phyloP scores from a whole-genome alignment of 106 monocot species.

The Dioscorea dumetorum region DNA sequence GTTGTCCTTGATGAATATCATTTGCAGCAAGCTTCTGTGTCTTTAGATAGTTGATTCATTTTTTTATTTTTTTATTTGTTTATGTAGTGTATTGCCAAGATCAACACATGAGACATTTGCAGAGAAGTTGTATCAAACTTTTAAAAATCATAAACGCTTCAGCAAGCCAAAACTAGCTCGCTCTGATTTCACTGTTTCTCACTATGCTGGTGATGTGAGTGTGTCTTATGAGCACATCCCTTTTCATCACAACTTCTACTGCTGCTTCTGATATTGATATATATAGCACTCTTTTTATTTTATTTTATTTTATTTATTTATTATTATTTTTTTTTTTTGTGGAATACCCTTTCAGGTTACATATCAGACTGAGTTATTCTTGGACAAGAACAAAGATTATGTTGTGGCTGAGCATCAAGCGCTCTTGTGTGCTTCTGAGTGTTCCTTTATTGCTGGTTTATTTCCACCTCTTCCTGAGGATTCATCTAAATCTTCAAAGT shows the following conservation, averaged over 20 bases:
- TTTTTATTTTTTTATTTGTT: slow-evolving; percentile 3
- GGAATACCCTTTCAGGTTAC: slow-evolving; percentile 32
- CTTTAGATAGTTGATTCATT: background rate
- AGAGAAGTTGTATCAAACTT: slow-evolving; percentile 60
- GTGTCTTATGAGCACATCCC: background rate
- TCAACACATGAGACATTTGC: slow-evolving; percentile 89
- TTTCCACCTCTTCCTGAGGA: slow-evolving; percentile 44
- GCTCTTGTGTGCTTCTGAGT: slow-evolving; percentile 42
- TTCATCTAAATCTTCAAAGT: slow-evolving; percentile 66
- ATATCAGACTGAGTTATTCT: slow-evolving; percentile 59
- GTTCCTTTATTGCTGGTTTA: slow-evolving; percentile 41
- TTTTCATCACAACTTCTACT: too few relatives aligned
- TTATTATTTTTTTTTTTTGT: too few relatives aligned
- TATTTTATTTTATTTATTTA: too few relatives aligned
- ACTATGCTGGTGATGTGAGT: slow-evolving; percentile 68
- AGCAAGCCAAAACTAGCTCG: slow-evolving; percentile 55
- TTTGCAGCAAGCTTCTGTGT: too few relatives aligned
- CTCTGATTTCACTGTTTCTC: slow-evolving; percentile 55
- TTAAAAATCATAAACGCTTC: slow-evolving; percentile 47
- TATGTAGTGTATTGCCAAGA: slow-evolving; percentile 60
- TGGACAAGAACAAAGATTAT: slow-evolving; percentile 79
- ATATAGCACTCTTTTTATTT: too few relatives aligned
- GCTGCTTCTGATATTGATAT: too few relatives aligned
- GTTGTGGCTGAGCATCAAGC: slow-evolving; percentile 67
- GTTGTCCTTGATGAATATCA: too few relatives aligned